Evolutionary conservation across 83 land plant genomes (phyloP).

Genomic region (Isoetes engelmannii): DNA sequence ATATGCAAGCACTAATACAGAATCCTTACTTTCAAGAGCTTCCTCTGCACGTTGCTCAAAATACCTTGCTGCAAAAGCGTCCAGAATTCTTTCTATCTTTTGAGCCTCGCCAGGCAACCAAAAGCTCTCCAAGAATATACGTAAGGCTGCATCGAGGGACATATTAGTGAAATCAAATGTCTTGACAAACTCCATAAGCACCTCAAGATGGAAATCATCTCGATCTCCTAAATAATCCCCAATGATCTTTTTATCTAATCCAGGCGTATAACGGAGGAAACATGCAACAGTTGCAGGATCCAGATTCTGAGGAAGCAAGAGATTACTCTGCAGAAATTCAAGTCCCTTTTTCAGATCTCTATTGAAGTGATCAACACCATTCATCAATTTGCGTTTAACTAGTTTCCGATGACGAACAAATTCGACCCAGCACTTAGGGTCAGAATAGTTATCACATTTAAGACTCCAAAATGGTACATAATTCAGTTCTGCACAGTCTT

Average conservation of each 20-base stretch:
- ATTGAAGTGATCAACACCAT: slow-evolving; percentile 82
- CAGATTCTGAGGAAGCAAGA: slow-evolving; percentile 60
- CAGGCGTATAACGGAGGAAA: slow-evolving; percentile 35
- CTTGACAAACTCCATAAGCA: neutral
- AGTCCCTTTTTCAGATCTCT: slow-evolving; percentile 88
- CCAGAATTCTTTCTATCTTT: slow-evolving; percentile 10
- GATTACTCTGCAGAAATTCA: slow-evolving; percentile 57
- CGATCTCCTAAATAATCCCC: slow-evolving; percentile 6
- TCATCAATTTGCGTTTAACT: slow-evolving; percentile 70
- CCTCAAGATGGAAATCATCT: neutral
- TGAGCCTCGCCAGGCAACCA: slow-evolving; percentile 11
- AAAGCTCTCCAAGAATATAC: slow-evolving; percentile 4
- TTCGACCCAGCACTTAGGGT: slow-evolving; percentile 59
- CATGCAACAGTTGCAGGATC: slow-evolving; percentile 66
- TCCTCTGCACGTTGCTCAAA: neutral
- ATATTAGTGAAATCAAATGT: neutral
- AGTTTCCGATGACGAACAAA: slow-evolving; percentile 47
- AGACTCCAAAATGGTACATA: slow-evolving; percentile 72
- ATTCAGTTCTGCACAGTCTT: slow-evolving; percentile 37
- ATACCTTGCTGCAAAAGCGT: slow-evolving; percentile 4
- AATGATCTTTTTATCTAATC: neutral
- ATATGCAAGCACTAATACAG: slow-evolving; percentile 7
- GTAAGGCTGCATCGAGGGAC: neutral
- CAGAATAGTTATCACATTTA: slow-evolving; percentile 34
- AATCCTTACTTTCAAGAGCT: neutral